Conservation (phyloP, 176 grass and related monocot genomes). For the Saccharum officinarum region DNA sequence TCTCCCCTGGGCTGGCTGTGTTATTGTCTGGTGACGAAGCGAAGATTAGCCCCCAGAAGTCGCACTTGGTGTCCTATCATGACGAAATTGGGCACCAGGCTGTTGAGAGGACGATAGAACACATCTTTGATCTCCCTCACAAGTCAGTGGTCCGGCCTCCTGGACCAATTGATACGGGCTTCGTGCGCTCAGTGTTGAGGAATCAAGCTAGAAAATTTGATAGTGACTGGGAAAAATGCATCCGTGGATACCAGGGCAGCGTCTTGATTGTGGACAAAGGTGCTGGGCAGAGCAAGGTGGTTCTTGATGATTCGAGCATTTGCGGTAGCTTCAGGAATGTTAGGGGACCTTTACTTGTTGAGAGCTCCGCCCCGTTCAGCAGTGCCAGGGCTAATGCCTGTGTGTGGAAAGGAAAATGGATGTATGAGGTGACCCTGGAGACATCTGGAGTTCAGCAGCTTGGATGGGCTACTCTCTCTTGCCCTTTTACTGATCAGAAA, state of each 20-base stretch:
- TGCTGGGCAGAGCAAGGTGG: constrained; percentile 42
- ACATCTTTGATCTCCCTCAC: constrained; percentile 75
- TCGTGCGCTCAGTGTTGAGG: constrained; percentile 52
- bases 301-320: constrained; percentile 59
- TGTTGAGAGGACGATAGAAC: constrained; percentile 75
- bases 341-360: constrained; percentile 63
- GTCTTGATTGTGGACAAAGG: constrained; percentile 40
- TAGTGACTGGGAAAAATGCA: constrained; percentile 24
- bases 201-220: constrained; percentile 56
- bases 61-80: constrained; percentile 72
- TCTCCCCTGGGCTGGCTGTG: constrained; percentile 76
- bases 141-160: constrained; percentile 46
- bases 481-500: constrained; percentile 74
- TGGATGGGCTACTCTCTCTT: constrained; percentile 71
- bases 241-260: constrained; percentile 1
- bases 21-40: constrained; percentile 57
- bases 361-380: constrained; percentile 69
- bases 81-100: constrained; percentile 70
- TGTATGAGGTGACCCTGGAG: constrained; percentile 85
- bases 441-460: constrained; percentile 85
- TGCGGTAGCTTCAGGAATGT: constrained; percentile 70
- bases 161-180: constrained; percentile 47
- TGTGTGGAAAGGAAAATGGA: constrained; percentile 78
- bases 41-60: constrained; percentile 65
- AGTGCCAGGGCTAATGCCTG: constrained; percentile 67